These are phyloP conservation scores for Protomyces gravidus DNA, from an alignment of 1,139 yeast genomes.

Conservation along the genomic window DNA sequence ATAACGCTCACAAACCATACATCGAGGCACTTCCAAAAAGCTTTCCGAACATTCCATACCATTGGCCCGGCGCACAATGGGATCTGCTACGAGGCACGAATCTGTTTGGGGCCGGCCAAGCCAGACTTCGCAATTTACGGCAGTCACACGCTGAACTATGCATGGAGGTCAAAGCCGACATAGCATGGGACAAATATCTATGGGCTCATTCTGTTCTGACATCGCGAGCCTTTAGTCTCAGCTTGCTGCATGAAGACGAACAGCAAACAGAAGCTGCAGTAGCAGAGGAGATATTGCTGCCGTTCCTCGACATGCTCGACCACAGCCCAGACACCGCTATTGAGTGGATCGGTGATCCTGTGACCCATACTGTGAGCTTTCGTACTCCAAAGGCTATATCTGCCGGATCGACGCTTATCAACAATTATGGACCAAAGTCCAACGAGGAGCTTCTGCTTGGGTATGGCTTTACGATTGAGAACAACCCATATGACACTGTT, in stretches of 20 bases:
- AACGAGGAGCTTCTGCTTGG: slow-evolving; percentile 67
- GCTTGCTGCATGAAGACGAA: not conserved
- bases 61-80: not conserved
- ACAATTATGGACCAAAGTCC: slow-evolving; percentile 83
- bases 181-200: not conserved
- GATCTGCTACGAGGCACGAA: not conserved
- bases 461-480: slow-evolving; percentile 38
- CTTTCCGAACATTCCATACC: not conserved
- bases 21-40: not conserved
- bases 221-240: not conserved
- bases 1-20: not conserved
- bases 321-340: not conserved
- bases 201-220: not conserved
- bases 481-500: not conserved
- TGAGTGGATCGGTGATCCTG: not conserved
- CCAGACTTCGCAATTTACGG: not conserved
- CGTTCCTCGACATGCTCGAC: not conserved
- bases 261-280: not conserved
- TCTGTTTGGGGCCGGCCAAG: not conserved
- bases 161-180: not conserved
- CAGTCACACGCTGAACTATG: not conserved
- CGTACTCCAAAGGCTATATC: slow-evolving; percentile 30
- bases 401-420: slow-evolving; percentile 54
- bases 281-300: not conserved
- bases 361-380: not conserved